Conservation (phyloP, 371 early-diverging fungal species). For the Zancudomyces culisetae region DNA sequence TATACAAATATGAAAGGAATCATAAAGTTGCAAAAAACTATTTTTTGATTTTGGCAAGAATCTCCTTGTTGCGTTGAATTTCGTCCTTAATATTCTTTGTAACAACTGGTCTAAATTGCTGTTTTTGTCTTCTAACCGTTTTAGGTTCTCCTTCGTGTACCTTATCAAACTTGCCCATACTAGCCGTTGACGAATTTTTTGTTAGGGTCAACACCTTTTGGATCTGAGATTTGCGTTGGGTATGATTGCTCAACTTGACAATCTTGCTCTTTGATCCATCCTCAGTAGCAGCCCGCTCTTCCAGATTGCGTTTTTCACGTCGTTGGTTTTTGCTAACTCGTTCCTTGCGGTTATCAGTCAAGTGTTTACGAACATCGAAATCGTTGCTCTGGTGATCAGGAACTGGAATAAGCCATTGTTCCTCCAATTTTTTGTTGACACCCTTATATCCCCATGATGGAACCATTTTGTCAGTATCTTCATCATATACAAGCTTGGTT, state of each 20-base stretch:
- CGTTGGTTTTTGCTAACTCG: slow-evolving; percentile 70
- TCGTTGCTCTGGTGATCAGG: slow-evolving; percentile 57
- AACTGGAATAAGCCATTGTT: slow-evolving; percentile 87
- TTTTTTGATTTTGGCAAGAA: background rate
- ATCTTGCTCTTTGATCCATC: slow-evolving; percentile 14
- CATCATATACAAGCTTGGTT: slow-evolving; percentile 69
- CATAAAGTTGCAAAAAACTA: background rate
- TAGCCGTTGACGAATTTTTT: slow-evolving; percentile 66
- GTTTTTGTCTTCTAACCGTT: slow-evolving; percentile 54
- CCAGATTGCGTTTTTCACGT: slow-evolving; percentile 61
- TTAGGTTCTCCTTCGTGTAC: slow-evolving; percentile 57
- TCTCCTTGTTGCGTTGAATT: background rate
- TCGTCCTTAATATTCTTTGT: background rate
- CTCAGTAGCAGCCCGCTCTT: slow-evolving; percentile 42
- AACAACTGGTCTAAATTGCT: slow-evolving; percentile 43
- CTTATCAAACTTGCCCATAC: slow-evolving; percentile 74
- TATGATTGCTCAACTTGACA: slow-evolving; percentile 22
- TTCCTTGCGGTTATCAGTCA: slow-evolving; percentile 53
- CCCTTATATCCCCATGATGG: slow-evolving; percentile 87
- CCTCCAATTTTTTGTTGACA: slow-evolving; percentile 46
- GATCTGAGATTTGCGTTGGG: slow-evolving; percentile 43
- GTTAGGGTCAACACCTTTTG: slow-evolving; percentile 41
- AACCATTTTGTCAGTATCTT: slow-evolving; percentile 63
- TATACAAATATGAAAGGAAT: no score
- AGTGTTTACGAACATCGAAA: slow-evolving; percentile 34